phyloP scores from a whole-genome alignment of 352 stramenopile genomes.

The Globisporangium perplexum region DNA sequence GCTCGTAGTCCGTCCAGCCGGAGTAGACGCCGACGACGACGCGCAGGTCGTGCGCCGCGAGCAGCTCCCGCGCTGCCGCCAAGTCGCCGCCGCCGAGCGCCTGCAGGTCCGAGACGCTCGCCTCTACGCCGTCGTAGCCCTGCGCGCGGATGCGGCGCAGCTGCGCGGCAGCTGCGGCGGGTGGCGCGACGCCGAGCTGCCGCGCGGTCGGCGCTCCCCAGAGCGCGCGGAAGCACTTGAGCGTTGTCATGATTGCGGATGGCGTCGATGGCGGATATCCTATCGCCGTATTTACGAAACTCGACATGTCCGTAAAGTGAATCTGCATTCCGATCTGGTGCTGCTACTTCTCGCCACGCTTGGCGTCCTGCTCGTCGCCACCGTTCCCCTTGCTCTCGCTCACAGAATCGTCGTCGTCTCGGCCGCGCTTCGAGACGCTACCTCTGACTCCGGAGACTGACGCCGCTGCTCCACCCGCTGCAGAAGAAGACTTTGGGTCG shows the following conservation, averaged over 20 bases:
- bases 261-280: too few relatives aligned
- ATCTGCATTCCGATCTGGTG: too few relatives aligned
- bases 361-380: neutral
- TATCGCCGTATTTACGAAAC: neutral
- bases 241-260: slow-evolving; percentile 4
- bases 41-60: slow-evolving; percentile 44
- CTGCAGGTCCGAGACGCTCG: slow-evolving; percentile 55
- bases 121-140: slow-evolving; percentile 65
- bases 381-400: neutral
- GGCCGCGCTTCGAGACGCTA: neutral
- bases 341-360: neutral
- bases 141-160: slow-evolving; percentile 33
- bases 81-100: slow-evolving; percentile 45
- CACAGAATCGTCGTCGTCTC: neutral
- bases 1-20: slow-evolving; percentile 66
- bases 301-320: neutral
- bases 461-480: neutral
- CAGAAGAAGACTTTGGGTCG: neutral
- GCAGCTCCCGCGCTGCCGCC: slow-evolving; percentile 26
- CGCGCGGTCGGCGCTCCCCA: slow-evolving; percentile 39
- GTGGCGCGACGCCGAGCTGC: slow-evolving; percentile 18
- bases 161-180: slow-evolving; percentile 26
- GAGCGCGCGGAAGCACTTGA: slow-evolving; percentile 52
- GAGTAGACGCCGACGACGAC: slow-evolving; percentile 68
- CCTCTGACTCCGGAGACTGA: neutral